phyloP scores from a whole-genome alignment of 2,329 filamentous ascomycete species.

The Ceratocystis variospora region DNA sequence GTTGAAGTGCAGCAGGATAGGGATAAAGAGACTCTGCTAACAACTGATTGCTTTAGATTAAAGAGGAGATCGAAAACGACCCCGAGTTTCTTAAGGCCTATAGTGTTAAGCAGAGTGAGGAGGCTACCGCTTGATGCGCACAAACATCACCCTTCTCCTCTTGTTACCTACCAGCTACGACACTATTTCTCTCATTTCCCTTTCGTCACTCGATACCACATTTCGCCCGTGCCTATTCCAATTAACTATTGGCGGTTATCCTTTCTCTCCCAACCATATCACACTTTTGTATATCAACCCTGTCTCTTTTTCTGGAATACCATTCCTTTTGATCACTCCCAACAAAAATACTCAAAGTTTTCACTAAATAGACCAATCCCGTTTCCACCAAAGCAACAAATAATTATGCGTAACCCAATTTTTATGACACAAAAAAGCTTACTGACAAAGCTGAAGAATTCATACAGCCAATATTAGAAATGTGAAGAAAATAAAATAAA shows the following conservation, averaged over 20 bases:
- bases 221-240: not conserved
- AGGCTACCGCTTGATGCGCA: constrained; percentile 23
- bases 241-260: not conserved
- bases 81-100: constrained; percentile 70
- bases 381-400: not conserved
- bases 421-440: not conserved
- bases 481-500: too few relatives aligned
- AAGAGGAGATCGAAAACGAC: constrained; percentile 80
- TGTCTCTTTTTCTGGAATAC: not conserved
- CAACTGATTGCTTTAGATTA: constrained; percentile 48
- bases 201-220: constrained; percentile 10
- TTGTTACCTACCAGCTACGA: not conserved
- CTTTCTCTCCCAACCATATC: not conserved
- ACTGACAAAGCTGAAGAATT: too few relatives aligned
- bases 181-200: not conserved
- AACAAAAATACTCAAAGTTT: not conserved
- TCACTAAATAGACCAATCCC: constrained; percentile 5
- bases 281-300: constrained; percentile 5
- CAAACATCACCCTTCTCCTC: not conserved
- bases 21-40: not conserved
- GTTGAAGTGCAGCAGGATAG: too few relatives aligned
- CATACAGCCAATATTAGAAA: not conserved
- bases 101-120: constrained; percentile 37
- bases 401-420: not conserved
- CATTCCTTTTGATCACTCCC: not conserved